Conservation (phyloP, 176 grass and related monocot species). For the Zea luxurians region DNA sequence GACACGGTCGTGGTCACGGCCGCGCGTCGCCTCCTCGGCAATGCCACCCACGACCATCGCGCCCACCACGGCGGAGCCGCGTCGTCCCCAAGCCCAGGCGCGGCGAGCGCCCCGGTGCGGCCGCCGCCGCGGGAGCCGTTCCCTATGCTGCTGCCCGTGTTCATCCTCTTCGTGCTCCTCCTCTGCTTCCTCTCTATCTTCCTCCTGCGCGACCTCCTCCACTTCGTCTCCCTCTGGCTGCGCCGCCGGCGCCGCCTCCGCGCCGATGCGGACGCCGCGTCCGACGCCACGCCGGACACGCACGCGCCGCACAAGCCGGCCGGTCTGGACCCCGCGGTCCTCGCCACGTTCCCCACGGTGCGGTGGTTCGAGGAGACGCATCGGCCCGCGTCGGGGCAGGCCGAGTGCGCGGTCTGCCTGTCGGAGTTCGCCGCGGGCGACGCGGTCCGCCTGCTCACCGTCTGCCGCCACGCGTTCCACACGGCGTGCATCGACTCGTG, state of each 20-base stretch:
- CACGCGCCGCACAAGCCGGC: conserved; percentile 28
- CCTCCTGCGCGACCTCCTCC: conserved; percentile 64
- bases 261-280: neutral
- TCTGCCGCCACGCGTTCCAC: conserved; percentile 71
- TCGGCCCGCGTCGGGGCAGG: neutral
- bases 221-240: conserved; percentile 59
- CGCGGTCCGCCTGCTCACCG: conserved; percentile 55
- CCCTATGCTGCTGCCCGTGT: conserved; percentile 53
- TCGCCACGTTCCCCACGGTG: conserved; percentile 50
- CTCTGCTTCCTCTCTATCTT: conserved; percentile 65
- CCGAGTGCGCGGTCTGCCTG: conserved; percentile 70
- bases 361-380: conserved; percentile 3
- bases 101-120: neutral
- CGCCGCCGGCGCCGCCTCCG: conserved; percentile 29
- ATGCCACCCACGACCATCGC: neutral
- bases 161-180: conserved; percentile 56
- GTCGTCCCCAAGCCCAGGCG: no score
- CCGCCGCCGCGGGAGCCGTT: conserved; percentile 15
- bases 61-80: neutral
- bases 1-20: conserved; percentile 31
- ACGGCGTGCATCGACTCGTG: conserved; percentile 60
- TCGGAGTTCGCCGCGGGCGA: conserved; percentile 50
- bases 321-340: conserved; percentile 50
- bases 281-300: neutral
- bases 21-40: conserved; percentile 28